Conservation (phyloP, 306 rosid species). For the Trifolium dubium region DNA sequence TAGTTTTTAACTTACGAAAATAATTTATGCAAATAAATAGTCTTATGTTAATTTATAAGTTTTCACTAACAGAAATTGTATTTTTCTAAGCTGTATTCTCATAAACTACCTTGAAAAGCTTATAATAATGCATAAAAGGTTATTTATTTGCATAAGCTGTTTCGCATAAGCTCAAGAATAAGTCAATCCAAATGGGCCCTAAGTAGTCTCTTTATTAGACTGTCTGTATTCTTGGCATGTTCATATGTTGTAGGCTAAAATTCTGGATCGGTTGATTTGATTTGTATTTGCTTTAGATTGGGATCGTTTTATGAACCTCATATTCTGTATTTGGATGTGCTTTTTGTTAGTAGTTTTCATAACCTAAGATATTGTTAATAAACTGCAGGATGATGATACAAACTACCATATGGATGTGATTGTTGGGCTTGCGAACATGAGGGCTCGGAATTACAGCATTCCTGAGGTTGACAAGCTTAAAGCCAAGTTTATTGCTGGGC, state of each 20-base stretch:
- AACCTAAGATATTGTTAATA: neutral
- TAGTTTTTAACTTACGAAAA: too few species aligned
- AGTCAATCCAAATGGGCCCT: neutral
- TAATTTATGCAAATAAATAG: too few species aligned
- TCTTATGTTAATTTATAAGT: too few species aligned
- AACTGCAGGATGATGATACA: slow-evolving; percentile 93
- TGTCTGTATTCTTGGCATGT: neutral
- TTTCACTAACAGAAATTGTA: too few species aligned
- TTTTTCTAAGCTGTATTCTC: too few species aligned
- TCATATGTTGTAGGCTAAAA: neutral
- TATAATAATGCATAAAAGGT: too few species aligned
- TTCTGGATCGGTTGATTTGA: slow-evolving; percentile 8
- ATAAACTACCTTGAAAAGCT: too few species aligned
- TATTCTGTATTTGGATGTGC: neutral
- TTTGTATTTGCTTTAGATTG: slow-evolving; percentile 21
- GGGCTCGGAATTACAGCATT: slow-evolving; percentile 91
- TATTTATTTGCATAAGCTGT: too few species aligned
- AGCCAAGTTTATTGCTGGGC: slow-evolving; percentile 96
- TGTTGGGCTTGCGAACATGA: slow-evolving; percentile 97
- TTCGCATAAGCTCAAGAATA: too few species aligned
- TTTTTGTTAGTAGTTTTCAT: neutral
- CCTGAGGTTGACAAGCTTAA: slow-evolving; percentile 96
- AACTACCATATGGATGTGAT: slow-evolving; percentile 93
- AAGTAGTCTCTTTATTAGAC: neutral
- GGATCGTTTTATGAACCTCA: neutral